Evolutionary conservation across 2,329 filamentous ascomycete species (phyloP), one percentile per base, ranked within the genome.

Genomic region (Pseudopyrenochaeta lycopersici): DNA sequence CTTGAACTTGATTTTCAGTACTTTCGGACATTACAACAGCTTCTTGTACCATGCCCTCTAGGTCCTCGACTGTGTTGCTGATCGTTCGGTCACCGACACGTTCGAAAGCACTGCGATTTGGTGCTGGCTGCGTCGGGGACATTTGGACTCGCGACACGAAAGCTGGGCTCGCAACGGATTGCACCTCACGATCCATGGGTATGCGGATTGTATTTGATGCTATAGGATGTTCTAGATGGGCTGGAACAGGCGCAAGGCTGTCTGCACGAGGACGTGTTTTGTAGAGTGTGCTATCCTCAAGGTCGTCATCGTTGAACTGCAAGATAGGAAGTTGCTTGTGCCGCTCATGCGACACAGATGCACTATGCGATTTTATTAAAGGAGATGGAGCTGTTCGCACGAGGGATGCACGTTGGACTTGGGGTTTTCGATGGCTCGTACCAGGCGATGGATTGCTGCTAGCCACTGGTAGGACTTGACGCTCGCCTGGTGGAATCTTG

Each of bases 1-100:
- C 62, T 21, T 75, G 66, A 3, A 67, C 63, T 27, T 58, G 59
- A 46, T 76, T 58, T 7, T 68, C 60, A 2, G 71, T 70, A 33
- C 72, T 62, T 35, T 76, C 67, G 5, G 76, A 75, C 27, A 77
- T 66, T 1, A 68, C 51, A 11, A 76, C 63, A 1, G 78, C 78
- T 49, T 80, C 74, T 52, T 77, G 68, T 52, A 80, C 77, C 40
- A 80, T 67, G n/a, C 74, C 67, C 53, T 80, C 77, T 5, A 80
- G 54, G 0, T 71, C 74, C 23, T 72, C 72, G 5, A 80, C 74
- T 9, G 77, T 72, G 21, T 67, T 64, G 43, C 63, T 70, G 21
- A 72, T 59, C 12, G 44, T 63, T 32, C 58, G 52, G 12, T 60
- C 52, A 15, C 61, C 61, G 3, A 44, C 41, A 7, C 52, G 52